These are phyloP conservation scores for Rhipidocladum racemiflorum DNA, from an alignment of 176 grass and related monocot species.

Conservation along the genomic window DNA sequence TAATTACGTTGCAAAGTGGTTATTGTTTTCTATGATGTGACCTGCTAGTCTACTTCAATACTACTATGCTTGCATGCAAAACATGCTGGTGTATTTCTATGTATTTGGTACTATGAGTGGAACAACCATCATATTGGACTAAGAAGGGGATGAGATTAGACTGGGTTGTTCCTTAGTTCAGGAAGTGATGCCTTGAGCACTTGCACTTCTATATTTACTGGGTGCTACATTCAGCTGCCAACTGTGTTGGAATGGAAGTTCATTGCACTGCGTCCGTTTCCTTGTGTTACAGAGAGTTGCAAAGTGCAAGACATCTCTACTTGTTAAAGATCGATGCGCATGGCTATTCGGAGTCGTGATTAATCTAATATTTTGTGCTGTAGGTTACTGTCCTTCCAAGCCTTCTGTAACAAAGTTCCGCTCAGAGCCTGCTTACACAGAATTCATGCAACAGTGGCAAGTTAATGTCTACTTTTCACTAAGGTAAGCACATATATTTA, in stretches of 20 bases:
- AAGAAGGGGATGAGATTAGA: background rate
- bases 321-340: background rate
- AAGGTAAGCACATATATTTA: conserved; percentile 50
- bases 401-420: conserved; percentile 73
- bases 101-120: background rate
- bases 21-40: background rate
- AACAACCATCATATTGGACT: background rate
- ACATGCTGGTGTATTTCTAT: background rate
- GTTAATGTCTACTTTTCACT: conserved; percentile 96
- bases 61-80: background rate
- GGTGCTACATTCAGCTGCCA: background rate
- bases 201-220: background rate
- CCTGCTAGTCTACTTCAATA: background rate
- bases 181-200: background rate
- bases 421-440: conserved; percentile 60
- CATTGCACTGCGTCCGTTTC: background rate
- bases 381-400: conserved; percentile 78
- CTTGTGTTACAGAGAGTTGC: background rate
- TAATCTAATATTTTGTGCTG: conserved; percentile 2
- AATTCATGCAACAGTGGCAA: conserved; percentile 91
- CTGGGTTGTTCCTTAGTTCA: conserved; percentile 6
- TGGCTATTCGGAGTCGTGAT: background rate
- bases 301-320: background rate
- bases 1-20: conserved; percentile 2
- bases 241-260: conserved; percentile 2